Percentiles rank a stretch among this genome's conserved stretches.
These are phyloP conservation scores for Leishmania mexicana DNA, from an alignment of 208 protist species.

Conservation along the genomic window DNA sequence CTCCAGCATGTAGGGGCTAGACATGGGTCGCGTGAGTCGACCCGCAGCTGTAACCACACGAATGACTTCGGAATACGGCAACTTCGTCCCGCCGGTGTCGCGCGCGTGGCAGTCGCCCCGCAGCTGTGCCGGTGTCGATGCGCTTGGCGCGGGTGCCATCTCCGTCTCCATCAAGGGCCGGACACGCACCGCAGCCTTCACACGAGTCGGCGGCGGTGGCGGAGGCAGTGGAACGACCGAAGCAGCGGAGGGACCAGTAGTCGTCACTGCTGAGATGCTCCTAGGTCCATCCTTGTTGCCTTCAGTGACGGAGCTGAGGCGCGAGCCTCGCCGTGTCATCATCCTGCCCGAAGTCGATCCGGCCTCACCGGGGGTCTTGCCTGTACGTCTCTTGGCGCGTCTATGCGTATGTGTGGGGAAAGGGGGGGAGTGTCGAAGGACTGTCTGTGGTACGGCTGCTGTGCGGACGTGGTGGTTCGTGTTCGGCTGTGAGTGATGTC, in stretches of 20 bases:
- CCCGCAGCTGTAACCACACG: constrained; percentile 30
- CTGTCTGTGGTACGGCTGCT: neutral
- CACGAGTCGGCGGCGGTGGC: neutral
- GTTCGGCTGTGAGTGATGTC: neutral
- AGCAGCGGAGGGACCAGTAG: neutral
- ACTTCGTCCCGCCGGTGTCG: neutral
- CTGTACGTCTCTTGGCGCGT: neutral
- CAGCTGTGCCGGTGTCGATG: neutral
- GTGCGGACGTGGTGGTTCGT: neutral
- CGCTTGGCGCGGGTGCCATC: neutral
- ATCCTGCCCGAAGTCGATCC: neutral
- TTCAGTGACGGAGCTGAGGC: neutral
- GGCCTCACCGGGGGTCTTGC: neutral
- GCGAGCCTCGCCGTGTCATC: neutral
- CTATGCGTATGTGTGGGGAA: neutral
- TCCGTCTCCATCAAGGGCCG: constrained; percentile 22
- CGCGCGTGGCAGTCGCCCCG: neutral
- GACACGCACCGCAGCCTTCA: constrained; percentile 32
- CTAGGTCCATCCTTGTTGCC: neutral
- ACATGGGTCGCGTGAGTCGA: constrained; percentile 12
- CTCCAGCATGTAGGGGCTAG: constrained; percentile 28
- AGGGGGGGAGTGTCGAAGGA: neutral
- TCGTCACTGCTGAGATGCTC: neutral
- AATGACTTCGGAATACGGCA: constrained; percentile 14
- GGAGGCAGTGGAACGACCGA: neutral